Evolutionary conservation across 2,329 filamentous ascomycete species (phyloP).

Genomic region (Diaporthe humulicola): DNA sequence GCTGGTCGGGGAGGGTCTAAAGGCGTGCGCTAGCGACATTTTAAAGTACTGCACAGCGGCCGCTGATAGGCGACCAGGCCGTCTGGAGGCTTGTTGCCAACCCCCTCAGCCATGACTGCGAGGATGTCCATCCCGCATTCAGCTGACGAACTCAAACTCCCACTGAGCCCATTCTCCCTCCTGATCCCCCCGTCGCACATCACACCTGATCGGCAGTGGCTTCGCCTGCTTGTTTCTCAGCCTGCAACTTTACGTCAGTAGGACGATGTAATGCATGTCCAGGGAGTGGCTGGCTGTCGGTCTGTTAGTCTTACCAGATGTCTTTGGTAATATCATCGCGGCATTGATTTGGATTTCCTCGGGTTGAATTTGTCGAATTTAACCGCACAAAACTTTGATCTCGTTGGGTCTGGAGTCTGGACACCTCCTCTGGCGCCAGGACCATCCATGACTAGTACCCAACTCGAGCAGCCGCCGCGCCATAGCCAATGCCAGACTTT

Average conservation of each 20-base stretch:
- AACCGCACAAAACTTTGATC: conserved; percentile 18
- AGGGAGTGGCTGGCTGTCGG: neutral
- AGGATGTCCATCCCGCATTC: conserved; percentile 8
- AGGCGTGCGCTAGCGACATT: neutral
- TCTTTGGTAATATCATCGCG: neutral
- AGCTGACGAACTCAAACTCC: neutral
- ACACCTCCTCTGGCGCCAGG: neutral
- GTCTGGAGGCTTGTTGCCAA: neutral
- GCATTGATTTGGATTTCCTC: neutral
- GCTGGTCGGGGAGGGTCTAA: neutral
- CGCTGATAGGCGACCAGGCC: neutral
- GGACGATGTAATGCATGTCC: neutral
- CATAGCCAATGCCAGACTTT: neutral
- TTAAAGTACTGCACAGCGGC: neutral
- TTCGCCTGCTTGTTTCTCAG: neutral
- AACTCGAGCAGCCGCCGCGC: neutral
- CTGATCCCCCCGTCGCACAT: neutral
- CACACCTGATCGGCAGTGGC: neutral
- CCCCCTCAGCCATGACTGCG: neutral
- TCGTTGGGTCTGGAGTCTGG: neutral
- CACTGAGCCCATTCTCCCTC: neutral
- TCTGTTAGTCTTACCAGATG: neutral
- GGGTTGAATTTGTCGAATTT: conserved; percentile 11
- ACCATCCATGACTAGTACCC: conserved; percentile 21
- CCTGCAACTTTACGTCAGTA: neutral